These are phyloP conservation scores for Fusarium duplospermum DNA, from an alignment of 2,329 filamentous ascomycete species.

Conservation along the genomic window DNA sequence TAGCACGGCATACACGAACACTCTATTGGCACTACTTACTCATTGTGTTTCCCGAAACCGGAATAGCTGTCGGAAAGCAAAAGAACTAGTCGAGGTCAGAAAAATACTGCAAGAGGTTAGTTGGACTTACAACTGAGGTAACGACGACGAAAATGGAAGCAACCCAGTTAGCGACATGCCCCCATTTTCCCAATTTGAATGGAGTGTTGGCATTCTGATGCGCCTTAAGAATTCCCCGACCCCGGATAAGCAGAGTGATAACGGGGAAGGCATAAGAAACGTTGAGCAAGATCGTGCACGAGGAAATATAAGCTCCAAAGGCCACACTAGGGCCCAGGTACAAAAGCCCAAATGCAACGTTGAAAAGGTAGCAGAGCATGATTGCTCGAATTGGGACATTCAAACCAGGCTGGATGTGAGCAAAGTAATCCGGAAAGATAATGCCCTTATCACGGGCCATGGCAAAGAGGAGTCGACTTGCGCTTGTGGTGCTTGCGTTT, in stretches of 20 bases:
- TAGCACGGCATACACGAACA: background rate
- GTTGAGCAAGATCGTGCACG: conserved; percentile 26
- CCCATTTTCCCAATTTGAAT: conserved; percentile 16
- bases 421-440: conserved; percentile 5
- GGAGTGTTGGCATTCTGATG: conserved; percentile 11
- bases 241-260: conserved; percentile 12
- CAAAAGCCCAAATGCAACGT: conserved; percentile 18
- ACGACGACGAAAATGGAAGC: conserved; percentile 15
- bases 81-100: conserved; percentile 17
- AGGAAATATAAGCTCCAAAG: conserved; percentile 22
- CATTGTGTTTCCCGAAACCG: conserved; percentile 23
- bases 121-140: conserved; percentile 15
- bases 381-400: conserved; percentile 16
- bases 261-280: conserved; percentile 22
- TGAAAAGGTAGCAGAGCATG: conserved; percentile 13
- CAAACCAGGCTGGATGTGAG: conserved; percentile 9
- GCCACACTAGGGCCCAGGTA: conserved; percentile 24
- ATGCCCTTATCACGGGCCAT: conserved; percentile 29
- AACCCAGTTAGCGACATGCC: conserved; percentile 9
- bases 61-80: conserved; percentile 22
- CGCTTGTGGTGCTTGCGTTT: conserved; percentile 56
- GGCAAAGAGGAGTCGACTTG: conserved; percentile 55
- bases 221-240: background rate
- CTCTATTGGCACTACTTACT: background rate
- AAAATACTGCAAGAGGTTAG: background rate